Evolutionary conservation across 108 stramenopile genomes (phyloP).

Genomic region (Nitzschia putrida): DNA sequence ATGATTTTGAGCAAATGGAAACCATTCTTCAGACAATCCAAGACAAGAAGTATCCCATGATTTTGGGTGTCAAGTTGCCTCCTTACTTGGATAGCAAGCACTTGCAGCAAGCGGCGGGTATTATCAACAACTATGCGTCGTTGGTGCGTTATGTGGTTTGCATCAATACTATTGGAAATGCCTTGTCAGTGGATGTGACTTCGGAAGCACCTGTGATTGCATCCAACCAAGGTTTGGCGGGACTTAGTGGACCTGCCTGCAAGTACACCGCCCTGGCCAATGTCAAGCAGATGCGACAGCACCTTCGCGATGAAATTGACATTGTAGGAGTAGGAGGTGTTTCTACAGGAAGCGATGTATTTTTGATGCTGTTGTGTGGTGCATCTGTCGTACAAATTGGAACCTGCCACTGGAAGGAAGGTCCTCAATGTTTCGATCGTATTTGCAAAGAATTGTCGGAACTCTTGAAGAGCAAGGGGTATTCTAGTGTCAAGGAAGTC

Average conservation of each 20-base stretch:
- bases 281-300: constrained; percentile 73
- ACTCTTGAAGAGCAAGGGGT: constrained; percentile 75
- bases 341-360: constrained; percentile 71
- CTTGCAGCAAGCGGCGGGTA: constrained; percentile 70
- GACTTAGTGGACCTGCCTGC: constrained; percentile 80
- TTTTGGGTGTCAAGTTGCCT: constrained; percentile 86
- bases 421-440: constrained; percentile 89
- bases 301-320: constrained; percentile 75
- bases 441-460: constrained; percentile 67
- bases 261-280: constrained; percentile 90
- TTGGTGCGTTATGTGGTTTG: constrained; percentile 69
- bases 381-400: constrained; percentile 89
- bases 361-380: constrained; percentile 84
- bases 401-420: constrained; percentile 92
- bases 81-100: constrained; percentile 90
- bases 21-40: constrained; percentile 53
- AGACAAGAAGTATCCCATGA: constrained; percentile 42
- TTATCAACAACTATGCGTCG: constrained; percentile 74
- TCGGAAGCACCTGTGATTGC: constrained; percentile 75
- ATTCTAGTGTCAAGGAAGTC: constrained; percentile 65
- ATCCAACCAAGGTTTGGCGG: constrained; percentile 84
- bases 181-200: constrained; percentile 62
- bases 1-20: constrained; percentile 90
- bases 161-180: constrained; percentile 91
- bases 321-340: constrained; percentile 91